Base-by-base conservation (phyloP, 257 asterid genomes). In the Scutellaria baicalensis region DNA sequence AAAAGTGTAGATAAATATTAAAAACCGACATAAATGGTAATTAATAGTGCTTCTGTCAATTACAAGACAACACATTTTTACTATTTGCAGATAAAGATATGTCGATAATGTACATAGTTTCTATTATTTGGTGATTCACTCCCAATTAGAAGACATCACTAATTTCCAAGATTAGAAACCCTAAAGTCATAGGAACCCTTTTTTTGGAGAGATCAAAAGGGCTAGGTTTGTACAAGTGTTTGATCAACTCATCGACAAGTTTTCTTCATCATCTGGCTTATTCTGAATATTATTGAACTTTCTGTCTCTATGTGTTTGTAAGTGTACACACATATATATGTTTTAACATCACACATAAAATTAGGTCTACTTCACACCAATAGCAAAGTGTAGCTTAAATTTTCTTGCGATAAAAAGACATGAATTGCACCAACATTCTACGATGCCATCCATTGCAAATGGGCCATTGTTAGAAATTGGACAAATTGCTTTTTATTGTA, bases 301-400 rank as follows among this genome's bases (percentile, higher is more conserved):
- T 66, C 38, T 51, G 39, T 39, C 39, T 40, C 13, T 51, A 14
- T 27, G 60, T 50, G 49, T 50, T 35, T 50, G 60, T 54, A 57
- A 59, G 36, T 1, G 33, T 27, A 27, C 33, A 27, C 33, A 27
- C 4, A 54, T 52, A 12, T 45, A 33, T 49, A 1, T 60, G n/a
- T n/a, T 60, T 31, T 35, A 16, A 56, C 68, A 61, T 75, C 47
- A 68, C 27, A 74, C 31, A 11, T 42, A 36, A 51, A 50, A 68
- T 68, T 58, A 59, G 62, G 49, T 59, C 48, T 6, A 59, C 43
- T 12, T 57, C 56, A 52, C 39, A 12, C 10, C 42, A 36, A 52
- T 51, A 59, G 77, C 72, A 11, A 71, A 71, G 77, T 71, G 45
- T 7, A 54, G 78, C 59, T 57, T 10, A 70, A 68, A 78, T 68